Conservation (phyloP, 257 asterid genomes). For the Nicotiana noctiflora region DNA sequence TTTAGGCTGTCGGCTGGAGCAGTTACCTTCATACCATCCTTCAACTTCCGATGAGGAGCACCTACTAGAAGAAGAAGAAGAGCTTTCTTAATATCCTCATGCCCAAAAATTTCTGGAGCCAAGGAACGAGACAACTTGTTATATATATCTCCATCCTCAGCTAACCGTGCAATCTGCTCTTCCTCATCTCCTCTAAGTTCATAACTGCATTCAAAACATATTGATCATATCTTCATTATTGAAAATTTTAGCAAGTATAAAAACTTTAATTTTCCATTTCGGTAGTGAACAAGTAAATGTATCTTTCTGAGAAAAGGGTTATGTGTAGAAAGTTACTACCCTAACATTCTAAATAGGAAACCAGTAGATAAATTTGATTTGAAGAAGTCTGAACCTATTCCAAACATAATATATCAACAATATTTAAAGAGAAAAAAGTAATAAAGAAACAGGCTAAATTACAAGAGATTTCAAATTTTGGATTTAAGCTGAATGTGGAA, state of each 20-base stretch:
- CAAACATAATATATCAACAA: not conserved
- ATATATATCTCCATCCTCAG: slow-evolving; percentile 90
- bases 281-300: not conserved
- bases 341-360: not conserved
- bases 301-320: not conserved
- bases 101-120: slow-evolving; percentile 96
- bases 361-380: not conserved
- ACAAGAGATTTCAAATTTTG: not conserved
- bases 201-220: slow-evolving; percentile 29
- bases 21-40: slow-evolving; percentile 94
- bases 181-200: slow-evolving; percentile 77
- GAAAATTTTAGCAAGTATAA: not conserved
- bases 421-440: not conserved
- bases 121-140: slow-evolving; percentile 74
- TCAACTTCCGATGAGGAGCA: slow-evolving; percentile 89
- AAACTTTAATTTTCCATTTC: not conserved
- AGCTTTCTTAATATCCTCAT: slow-evolving; percentile 86
- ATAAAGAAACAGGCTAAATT: not conserved
- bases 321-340: not conserved
- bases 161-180: slow-evolving; percentile 69
- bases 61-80: slow-evolving; percentile 97
- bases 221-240: not conserved
- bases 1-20: slow-evolving; percentile 1
- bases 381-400: not conserved
- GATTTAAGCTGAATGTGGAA: not conserved